Base-by-base conservation (phyloP, 2,329 filamentous ascomycete genomes). In the Aspergillus pseudotamarii region DNA sequence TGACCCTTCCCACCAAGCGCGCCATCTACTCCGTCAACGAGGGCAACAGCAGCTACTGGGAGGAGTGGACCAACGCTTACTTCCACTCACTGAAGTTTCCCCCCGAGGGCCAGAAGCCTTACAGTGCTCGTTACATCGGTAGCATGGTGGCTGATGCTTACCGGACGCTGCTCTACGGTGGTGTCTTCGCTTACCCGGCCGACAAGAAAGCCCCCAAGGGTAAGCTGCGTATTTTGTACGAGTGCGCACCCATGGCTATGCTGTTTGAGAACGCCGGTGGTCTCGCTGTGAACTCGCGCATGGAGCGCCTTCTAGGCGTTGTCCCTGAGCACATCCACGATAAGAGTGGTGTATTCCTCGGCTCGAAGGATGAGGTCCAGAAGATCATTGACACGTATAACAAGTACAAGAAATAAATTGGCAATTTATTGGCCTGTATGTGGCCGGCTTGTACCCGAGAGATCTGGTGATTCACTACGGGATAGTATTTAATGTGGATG, bases 71-170 rank as follows among this genome's bases (percentile, higher is more conserved):
- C 73, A 92, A 92, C 81, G 84, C 88, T 71, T 99, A 97, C 85
- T 93, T 97, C 81, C 86, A 95, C 78, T 91, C 89, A 60, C 85
- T 99, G 75, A 99, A 99, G 84, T 87, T 86, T 76, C 91, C 93
- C 6, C 84, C 80, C 61, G 82, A 86, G 61, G 90, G 88, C 68
- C 72, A 75, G 68, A 97, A 97, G 84, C 95, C 95, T 45, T 98
- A 99, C 83, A 96, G 91, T 75, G 86, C 94, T 16, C 87, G 95
- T 72, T 99, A 99, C 80, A 99, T 99, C 71, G 94, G 94, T 63
- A 92, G 89, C 83, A 99, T 99, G 95, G 95, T 99, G 62, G 95
- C 95, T 50, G 95, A 99, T 79, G 95, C 95, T 16, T 99, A 99
- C 82, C 90, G 95, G 56, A 99, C 95, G 16, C 81, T 99, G 68